phyloP scores from a whole-genome alignment of 371 early-diverging fungal genomes.

The Mortierella sp. region DNA sequence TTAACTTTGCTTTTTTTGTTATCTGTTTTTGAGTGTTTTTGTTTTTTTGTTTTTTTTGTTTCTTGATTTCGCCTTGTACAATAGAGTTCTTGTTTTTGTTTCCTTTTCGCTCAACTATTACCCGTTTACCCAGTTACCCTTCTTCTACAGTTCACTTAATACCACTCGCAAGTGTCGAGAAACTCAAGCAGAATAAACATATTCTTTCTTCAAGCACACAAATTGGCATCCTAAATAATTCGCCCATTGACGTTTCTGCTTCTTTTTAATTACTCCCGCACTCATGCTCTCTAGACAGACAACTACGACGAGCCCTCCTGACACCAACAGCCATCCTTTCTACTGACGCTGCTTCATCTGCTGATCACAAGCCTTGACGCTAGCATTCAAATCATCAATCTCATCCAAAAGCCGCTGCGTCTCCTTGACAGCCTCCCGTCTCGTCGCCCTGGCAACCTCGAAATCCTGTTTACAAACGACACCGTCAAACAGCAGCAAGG shows the following conservation, averaged over 20 bases:
- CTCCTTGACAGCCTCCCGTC: constrained; percentile 69
- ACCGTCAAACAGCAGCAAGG: constrained; percentile 67
- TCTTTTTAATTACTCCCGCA: neutral
- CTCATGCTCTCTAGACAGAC: neutral
- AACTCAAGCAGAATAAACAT: neutral
- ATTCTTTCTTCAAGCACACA: too few relatives aligned
- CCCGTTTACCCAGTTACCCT: neutral
- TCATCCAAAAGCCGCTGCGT: constrained; percentile 65
- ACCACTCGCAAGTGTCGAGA: neutral
- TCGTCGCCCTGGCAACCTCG: constrained; percentile 69
- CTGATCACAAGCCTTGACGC: constrained; percentile 37
- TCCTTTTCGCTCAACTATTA: neutral
- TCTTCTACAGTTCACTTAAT: neutral
- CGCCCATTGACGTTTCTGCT: neutral
- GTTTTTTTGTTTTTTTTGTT: neutral
- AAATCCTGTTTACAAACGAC: constrained; percentile 69
- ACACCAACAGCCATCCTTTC: neutral
- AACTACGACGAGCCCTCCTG: neutral
- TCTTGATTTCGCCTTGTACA: neutral
- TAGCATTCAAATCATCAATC: constrained; percentile 62
- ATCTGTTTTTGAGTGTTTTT: neutral
- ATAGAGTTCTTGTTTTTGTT: neutral
- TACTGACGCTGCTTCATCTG: neutral
- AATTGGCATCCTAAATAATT: neutral
- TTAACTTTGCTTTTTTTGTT: neutral